Percentiles rank a stretch among this genome's conserved stretches.
Evolutionary conservation across 2,329 filamentous ascomycete genomes (phyloP).

Genomic region (Aspergillus sojae): DNA sequence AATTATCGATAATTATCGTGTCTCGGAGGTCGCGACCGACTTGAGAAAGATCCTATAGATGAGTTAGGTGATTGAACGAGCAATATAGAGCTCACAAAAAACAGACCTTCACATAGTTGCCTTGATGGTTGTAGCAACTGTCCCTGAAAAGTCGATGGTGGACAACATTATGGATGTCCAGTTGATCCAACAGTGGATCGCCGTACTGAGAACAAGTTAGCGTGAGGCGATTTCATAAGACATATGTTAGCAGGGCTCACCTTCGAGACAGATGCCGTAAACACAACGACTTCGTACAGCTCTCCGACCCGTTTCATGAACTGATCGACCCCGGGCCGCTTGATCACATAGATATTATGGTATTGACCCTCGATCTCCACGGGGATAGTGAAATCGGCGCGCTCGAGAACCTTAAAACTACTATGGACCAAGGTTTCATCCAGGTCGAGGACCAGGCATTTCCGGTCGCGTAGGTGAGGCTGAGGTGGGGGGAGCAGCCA

Average conservation of each 20-base stretch:
- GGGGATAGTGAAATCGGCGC: slow-evolving; percentile 98
- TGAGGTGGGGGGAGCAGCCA: slow-evolving; percentile 81
- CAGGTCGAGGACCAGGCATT: slow-evolving; percentile 91
- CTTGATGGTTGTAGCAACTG: slow-evolving; percentile 99
- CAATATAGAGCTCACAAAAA: not conserved
- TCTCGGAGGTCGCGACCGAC: slow-evolving; percentile 93
- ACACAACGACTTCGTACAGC: slow-evolving; percentile 97
- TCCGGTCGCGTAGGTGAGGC: slow-evolving; percentile 79
- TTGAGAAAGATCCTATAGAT: slow-evolving; percentile 80
- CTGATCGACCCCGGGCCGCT: slow-evolving; percentile 95
- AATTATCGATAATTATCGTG: slow-evolving; percentile 99
- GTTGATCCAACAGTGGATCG: slow-evolving; percentile 90
- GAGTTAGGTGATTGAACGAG: slow-evolving; percentile 14
- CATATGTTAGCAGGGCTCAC: slow-evolving; percentile 50
- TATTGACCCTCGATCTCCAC: slow-evolving; percentile 99
- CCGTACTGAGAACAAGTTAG: slow-evolving; percentile 68
- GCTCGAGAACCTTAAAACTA: slow-evolving; percentile 97
- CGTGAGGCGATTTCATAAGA: not conserved
- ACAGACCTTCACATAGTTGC: slow-evolving; percentile 88
- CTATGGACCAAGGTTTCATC: slow-evolving; percentile 98
- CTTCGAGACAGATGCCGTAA: slow-evolving; percentile 98
- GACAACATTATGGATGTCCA: slow-evolving; percentile 95
- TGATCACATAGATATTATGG: slow-evolving; percentile 99
- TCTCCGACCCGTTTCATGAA: slow-evolving; percentile 99
- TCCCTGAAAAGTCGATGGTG: slow-evolving; percentile 96